Evolutionary conservation across 371 early-diverging fungal genomes (phyloP), one percentile per base, ranked within the genome.

Genomic region (Fennellomyces sp.): DNA sequence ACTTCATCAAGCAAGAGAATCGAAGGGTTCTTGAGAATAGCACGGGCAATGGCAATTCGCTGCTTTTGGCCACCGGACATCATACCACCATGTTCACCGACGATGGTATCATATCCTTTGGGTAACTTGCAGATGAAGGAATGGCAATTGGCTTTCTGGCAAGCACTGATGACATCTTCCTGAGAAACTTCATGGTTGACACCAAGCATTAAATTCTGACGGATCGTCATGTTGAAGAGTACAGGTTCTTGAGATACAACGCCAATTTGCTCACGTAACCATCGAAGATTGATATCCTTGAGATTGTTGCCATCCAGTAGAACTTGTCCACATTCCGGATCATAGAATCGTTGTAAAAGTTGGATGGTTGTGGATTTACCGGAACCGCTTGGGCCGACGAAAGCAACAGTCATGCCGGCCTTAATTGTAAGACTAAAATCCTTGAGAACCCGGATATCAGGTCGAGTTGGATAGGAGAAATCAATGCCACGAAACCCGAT

Each of bases 381-480:
- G 29, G 55, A 53, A 50, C 55, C 59, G 50, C 56, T 47, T 30
- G 57, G 60, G 25, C 91, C 91, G 25, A 90, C 91, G 11, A 91
- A 65, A 2, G 90, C 91, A 25, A 64, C 88, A 58, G 88, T 61
- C 65, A 85, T 80, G n/a, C 89, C 89, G 7, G 88, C 82, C 47
- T 76, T 58, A 33, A 92, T 81, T 15, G 68, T 67, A 30, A 93
- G 64, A 59, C 81, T 71, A 29, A 95, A 64, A 10, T 87, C 79
- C 29, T 83, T 80, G 65, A 88, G 86, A 54, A 88, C 85, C 56
- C 68, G 52, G 6, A 88, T 82, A 50, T 89, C 53, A 2, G 83
- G 83, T 1, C 94, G 83, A 29, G 85, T 81, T 3, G 95, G 95
- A 68, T 96, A 94, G 38, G 77, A 66, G 75, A 94, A 94, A 5